A percentile compares a stretch with the other conserved stretches of the same genome.
These are phyloP conservation scores for Colletotrichum tamarilloi DNA, from an alignment of 2,329 filamentous ascomycete genomes.

Conservation along the genomic window DNA sequence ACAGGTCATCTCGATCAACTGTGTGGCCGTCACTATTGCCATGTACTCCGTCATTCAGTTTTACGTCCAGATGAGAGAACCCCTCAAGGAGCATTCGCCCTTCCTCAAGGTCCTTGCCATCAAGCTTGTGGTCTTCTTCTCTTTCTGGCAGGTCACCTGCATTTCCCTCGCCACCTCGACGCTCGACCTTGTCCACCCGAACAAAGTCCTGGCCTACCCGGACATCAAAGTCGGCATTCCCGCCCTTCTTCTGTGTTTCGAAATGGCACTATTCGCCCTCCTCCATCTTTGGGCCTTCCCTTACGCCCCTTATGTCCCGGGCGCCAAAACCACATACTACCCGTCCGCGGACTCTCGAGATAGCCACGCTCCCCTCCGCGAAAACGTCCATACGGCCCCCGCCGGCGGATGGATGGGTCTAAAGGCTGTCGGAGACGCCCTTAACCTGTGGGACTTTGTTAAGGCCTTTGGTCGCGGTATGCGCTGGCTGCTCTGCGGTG, in stretches of 20 bases:
- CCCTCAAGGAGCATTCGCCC: slow-evolving; percentile 76
- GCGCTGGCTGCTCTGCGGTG: slow-evolving; percentile 83
- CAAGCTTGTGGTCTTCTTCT: slow-evolving; percentile 91
- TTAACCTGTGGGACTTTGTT: slow-evolving; percentile 85
- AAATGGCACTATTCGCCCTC: slow-evolving; percentile 85
- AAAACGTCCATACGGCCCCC: slow-evolving; percentile 62
- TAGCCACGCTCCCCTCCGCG: slow-evolving; percentile 50
- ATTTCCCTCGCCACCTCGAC: slow-evolving; percentile 66
- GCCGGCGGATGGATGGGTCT: slow-evolving; percentile 73
- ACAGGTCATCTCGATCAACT: slow-evolving; percentile 75
- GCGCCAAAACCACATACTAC: slow-evolving; percentile 58
- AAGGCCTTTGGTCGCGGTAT: slow-evolving; percentile 83
- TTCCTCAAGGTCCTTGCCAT: slow-evolving; percentile 87
- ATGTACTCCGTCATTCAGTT: slow-evolving; percentile 94
- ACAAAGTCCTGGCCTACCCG: slow-evolving; percentile 71
- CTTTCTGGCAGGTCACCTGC: slow-evolving; percentile 80
- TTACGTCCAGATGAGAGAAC: slow-evolving; percentile 79
- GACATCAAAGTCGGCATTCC: slow-evolving; percentile 87
- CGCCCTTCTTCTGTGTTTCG: slow-evolving; percentile 80
- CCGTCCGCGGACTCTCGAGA: slow-evolving; percentile 55
- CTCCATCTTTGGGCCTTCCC: slow-evolving; percentile 87
- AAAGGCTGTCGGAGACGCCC: slow-evolving; percentile 74
- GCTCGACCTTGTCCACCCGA: slow-evolving; percentile 71
- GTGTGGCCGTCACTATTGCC: slow-evolving; percentile 78
- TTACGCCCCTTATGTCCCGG: slow-evolving; percentile 74